Conservation (phyloP, 176 grass and related monocot species). For the Oryza coarctata region DNA sequence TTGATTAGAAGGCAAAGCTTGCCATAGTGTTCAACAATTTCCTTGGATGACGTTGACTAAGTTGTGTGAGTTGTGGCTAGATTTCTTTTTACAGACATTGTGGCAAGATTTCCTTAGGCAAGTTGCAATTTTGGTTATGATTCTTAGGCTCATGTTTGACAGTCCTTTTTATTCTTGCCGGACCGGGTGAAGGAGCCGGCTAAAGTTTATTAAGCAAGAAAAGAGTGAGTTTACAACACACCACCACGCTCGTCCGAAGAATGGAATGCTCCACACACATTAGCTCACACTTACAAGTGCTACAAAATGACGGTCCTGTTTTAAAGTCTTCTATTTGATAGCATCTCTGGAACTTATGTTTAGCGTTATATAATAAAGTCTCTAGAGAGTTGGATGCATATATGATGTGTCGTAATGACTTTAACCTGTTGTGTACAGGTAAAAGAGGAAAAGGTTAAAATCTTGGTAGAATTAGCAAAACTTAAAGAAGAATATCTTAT, state of each 20-base stretch:
- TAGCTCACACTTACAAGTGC: no score
- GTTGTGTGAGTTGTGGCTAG: not conserved
- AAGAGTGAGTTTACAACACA: no score
- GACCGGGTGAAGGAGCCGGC: no score
- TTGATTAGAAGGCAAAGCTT: not conserved
- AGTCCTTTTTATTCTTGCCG: not conserved
- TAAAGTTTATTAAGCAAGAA: no score
- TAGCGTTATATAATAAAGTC: not conserved
- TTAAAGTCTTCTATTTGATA: not conserved
- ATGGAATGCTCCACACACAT: no score
- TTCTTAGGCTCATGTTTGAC: not conserved
- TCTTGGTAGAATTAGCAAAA: conserved; percentile 86
- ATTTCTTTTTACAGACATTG: not conserved
- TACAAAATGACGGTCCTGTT: not conserved
- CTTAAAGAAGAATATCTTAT: conserved; percentile 74
- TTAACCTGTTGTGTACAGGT: conserved; percentile 56
- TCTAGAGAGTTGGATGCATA: conserved; percentile 21
- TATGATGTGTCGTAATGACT: not conserved
- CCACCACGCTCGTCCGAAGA: no score
- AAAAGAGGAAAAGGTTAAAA: conserved; percentile 85
- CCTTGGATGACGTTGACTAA: not conserved
- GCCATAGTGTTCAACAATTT: not conserved
- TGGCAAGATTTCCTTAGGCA: not conserved
- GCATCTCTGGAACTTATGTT: not conserved
- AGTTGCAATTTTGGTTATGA: not conserved